Conservation (phyloP, 345 rosid species). For the Kernera saxatilis region DNA sequence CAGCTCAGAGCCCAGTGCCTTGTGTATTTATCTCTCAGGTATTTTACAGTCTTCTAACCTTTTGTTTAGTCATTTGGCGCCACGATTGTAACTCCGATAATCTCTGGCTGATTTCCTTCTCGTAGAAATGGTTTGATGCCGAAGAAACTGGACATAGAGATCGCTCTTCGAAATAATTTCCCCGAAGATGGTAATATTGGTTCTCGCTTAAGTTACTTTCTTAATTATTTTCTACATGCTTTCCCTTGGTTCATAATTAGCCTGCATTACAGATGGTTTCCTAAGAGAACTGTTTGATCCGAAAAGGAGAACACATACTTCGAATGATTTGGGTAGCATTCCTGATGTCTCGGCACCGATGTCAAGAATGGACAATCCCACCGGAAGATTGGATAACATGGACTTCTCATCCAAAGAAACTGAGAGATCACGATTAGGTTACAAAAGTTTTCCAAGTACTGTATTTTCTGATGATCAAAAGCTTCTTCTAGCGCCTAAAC, state of each 20-base stretch:
- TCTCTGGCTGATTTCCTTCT: constrained; percentile 12
- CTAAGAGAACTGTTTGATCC: constrained; percentile 45
- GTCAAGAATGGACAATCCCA: constrained; percentile 44
- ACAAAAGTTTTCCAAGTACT: constrained; percentile 27
- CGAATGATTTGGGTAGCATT: constrained; percentile 36
- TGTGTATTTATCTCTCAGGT: constrained; percentile 92
- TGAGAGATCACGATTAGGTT: constrained; percentile 44
- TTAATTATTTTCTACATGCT: neutral
- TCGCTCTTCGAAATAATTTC: constrained; percentile 67
- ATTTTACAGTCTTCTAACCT: constrained; percentile 10
- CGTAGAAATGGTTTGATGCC: constrained; percentile 73
- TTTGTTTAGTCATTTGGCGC: constrained; percentile 9
- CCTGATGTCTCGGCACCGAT: constrained; percentile 41
- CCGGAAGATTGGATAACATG: constrained; percentile 46
- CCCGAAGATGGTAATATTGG: constrained; percentile 60
- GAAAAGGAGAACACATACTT: constrained; percentile 43
- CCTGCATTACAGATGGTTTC: constrained; percentile 43
- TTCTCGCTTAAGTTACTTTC: neutral
- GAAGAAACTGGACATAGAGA: constrained; percentile 78
- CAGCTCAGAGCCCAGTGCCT: constrained; percentile 98
- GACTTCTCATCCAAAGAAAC: constrained; percentile 41
- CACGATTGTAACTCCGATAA: neutral
- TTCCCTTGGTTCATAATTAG: constrained; percentile 24
- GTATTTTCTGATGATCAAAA: constrained; percentile 48
- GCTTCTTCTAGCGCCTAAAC: constrained; percentile 38